These are phyloP conservation scores for Fomitopsis pinicola DNA, from an alignment of 1,284 basidiomycete genomes.

Conservation along the genomic window DNA sequence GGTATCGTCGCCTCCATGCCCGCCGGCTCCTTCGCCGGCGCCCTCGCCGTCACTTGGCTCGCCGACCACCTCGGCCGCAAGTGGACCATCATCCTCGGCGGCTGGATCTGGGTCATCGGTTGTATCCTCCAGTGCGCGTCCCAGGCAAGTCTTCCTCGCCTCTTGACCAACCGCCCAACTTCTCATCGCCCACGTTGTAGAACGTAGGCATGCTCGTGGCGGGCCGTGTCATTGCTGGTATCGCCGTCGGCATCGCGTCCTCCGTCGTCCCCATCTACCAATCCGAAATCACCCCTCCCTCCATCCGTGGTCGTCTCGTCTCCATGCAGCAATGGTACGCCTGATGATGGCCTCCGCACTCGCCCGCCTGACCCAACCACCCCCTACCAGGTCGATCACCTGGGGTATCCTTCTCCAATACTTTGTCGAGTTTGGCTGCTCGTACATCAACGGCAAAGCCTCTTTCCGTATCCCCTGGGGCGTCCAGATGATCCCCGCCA, in stretches of 20 bases:
- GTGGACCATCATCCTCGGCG: conserved; percentile 57
- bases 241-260: conserved; percentile 36
- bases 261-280: conserved; percentile 46
- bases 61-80: conserved; percentile 67
- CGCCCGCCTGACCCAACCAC: background rate
- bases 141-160: conserved; percentile 32
- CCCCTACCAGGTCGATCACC: conserved; percentile 48
- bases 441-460: conserved; percentile 62
- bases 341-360: background rate
- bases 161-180: background rate
- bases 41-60: conserved; percentile 55
- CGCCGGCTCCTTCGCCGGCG: conserved; percentile 62
- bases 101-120: conserved; percentile 70
- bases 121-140: conserved; percentile 64
- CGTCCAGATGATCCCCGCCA: conserved; percentile 72
- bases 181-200: conserved; percentile 26
- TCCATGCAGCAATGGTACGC: conserved; percentile 68
- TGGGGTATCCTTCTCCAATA: conserved; percentile 75
- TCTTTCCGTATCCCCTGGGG: conserved; percentile 81
- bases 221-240: conserved; percentile 40
- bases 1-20: conserved; percentile 79
- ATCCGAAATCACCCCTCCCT: conserved; percentile 65
- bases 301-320: conserved; percentile 71
- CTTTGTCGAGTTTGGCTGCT: conserved; percentile 72
- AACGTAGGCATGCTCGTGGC: conserved; percentile 53